Percentiles rank a stretch among this genome's conserved stretches.
Evolutionary conservation across 352 stramenopile genomes (phyloP).

Genomic region (Thraustotheca clavata): DNA sequence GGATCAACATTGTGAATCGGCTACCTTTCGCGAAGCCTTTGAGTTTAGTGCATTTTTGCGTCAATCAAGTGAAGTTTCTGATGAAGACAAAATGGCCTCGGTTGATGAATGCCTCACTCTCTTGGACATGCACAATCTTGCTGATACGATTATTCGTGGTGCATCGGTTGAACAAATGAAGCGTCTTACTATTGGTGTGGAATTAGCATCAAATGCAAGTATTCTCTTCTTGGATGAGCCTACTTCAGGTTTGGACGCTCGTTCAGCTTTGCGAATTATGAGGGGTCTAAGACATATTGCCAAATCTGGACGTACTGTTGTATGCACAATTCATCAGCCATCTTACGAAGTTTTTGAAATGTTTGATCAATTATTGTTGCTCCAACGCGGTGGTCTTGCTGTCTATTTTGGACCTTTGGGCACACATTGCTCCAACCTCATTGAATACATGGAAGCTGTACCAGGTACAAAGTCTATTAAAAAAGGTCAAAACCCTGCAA

Average conservation of each 20-base stretch:
- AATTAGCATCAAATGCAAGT: constrained; percentile 68
- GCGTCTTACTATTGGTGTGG: constrained; percentile 67
- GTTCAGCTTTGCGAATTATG: constrained; percentile 37
- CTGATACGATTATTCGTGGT: constrained; percentile 33
- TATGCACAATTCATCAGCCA: constrained; percentile 89
- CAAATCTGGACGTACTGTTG: constrained; percentile 60
- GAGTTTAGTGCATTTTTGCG: constrained; percentile 87
- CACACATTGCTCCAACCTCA: constrained; percentile 30
- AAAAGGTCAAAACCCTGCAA: constrained; percentile 71
- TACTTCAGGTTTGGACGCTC: constrained; percentile 43
- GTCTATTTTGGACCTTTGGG: constrained; percentile 80
- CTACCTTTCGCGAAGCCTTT: constrained; percentile 89
- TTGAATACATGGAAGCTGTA: constrained; percentile 67
- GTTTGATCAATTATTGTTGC: constrained; percentile 77
- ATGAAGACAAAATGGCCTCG: constrained; percentile 29
- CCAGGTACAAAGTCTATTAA: constrained; percentile 44
- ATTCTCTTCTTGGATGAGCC: constrained; percentile 72
- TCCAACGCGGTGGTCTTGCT: constrained; percentile 69
- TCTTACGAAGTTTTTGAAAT: constrained; percentile 72
- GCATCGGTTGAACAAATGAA: constrained; percentile 36
- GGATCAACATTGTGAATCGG: constrained; percentile 52
- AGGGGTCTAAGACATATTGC: constrained; percentile 38
- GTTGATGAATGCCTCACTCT: constrained; percentile 38
- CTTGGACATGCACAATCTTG: constrained; percentile 26
- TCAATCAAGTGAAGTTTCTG: constrained; percentile 26